Evolutionary conservation across 495 filamentous ascomycete species (phyloP), one percentile per base, ranked within the genome.

Genomic region (Daldinia vernicosa): DNA sequence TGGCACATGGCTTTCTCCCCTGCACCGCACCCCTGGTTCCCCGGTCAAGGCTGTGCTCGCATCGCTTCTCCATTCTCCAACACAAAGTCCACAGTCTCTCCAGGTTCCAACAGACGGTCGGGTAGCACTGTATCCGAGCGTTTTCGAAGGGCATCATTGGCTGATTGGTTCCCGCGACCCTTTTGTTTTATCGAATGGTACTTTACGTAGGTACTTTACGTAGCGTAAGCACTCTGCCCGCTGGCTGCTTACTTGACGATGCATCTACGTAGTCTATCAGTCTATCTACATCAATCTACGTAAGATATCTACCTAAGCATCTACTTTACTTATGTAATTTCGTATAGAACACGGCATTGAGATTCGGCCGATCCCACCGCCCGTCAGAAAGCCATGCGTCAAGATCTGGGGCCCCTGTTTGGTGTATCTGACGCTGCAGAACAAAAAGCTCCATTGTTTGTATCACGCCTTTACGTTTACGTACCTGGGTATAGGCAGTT

Each of bases 1-100:
- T 68, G 70, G 70, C 70, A 72, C 70, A 72, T 72, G 70, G 70
- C 70, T 68, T 67, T 65, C 45, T 24, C 50, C 63, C 59, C 63
- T 63, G 28, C 39, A 65, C 53, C 69, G 28, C 39, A 65, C 53
- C 69, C 47, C 45, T 69, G 51, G 58, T 56, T 37, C 37, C 62
- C 58, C 51, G 50, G 14, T 51, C 68, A 68, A 63, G 70, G 70
- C 70, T 72, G 56, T 72, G 70, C 60, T 64, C 45, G 47, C 57
- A 11, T 55, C 50, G 24, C 50, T 52, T 51, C n/a, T n/a, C n/a
- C n/a, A n/a, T n/a, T 47, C 50, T 52, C 50, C 50, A 52, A 52
- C 50, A 52, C 40, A 47, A 47, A 22, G 40, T 22, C 40, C 19
- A 47, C 24, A 40, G 24, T 60, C 37, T 72, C 65, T 72, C 70